Evolutionary conservation across 768 basidiomycete genomes (phyloP), one percentile per base, ranked within the genome.

Genomic region (Boletus rubroflammeus): DNA sequence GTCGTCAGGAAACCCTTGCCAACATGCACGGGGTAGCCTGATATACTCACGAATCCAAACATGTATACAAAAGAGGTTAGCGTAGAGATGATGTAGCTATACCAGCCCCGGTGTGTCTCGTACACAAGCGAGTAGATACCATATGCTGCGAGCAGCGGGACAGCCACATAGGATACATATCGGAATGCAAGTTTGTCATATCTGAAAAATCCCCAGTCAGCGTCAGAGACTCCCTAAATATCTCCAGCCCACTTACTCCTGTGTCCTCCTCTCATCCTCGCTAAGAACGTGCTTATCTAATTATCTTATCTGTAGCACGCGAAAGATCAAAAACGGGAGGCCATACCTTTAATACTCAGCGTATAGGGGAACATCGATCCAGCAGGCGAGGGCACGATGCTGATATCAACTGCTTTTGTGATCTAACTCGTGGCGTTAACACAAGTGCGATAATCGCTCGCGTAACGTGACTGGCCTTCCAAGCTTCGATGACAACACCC

Each of bases 261-360:
- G 94, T 10, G 96, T 98, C 73, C 89, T 95, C 78, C 90, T 94
- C 75, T 99, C 97, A 65, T 98, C 95, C 65, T 97, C 95, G 59
- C 80, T 90, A n/a, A 98, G 79, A 48, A 94, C 86, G 66, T 98
- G 94, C 71, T 98, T 98, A 76, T 98, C 97, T 78, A 54, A 47
- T 55, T 36, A 41, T 53, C 35, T 46, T 45, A 35, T 47, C 48
- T 62, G 50, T 59, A 42, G 23, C 47, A 52, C n/a, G 45, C 42
- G 32, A 41, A 56, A 44, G 39, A 34, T 56, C 34, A 57, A 54
- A 46, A 53, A 60, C 54, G 54, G 52, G 51, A 51, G 55, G 57
- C 53, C 75, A 54, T 68, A 90, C 92, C 90, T 75, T 85, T 90
- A 64, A 98, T 84, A 36, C 85, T 80, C 54, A 98, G 62, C 67